Conservation (phyloP, 2,329 filamentous ascomycete species). For the Aspergillus tanneri region DNA sequence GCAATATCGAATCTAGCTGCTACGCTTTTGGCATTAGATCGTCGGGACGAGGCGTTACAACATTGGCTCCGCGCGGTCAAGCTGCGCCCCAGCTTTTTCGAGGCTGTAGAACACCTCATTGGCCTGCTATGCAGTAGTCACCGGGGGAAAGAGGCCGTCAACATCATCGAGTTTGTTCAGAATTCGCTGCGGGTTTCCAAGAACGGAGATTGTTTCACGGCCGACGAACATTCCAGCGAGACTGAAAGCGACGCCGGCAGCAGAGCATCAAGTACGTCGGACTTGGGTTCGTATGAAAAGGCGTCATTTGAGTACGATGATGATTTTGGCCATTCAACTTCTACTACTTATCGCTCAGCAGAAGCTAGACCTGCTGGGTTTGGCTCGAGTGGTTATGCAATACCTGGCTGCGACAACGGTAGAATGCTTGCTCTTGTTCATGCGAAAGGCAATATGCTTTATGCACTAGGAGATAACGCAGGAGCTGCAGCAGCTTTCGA, state of each 20-base stretch:
- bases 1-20: slow-evolving; percentile 91
- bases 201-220: slow-evolving; percentile 49
- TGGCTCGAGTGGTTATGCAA: slow-evolving; percentile 77
- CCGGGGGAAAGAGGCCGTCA: slow-evolving; percentile 78
- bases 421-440: slow-evolving; percentile 91
- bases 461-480: slow-evolving; percentile 78
- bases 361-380: slow-evolving; percentile 53
- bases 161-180: slow-evolving; percentile 84
- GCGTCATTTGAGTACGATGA: slow-evolving; percentile 58
- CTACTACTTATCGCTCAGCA: slow-evolving; percentile 26
- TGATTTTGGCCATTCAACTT: slow-evolving; percentile 33
- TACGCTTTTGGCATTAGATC: slow-evolving; percentile 78
- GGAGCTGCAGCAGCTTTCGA: slow-evolving; percentile 87
- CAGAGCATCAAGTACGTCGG: slow-evolving; percentile 53
- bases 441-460: slow-evolving; percentile 98
- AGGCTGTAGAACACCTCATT: slow-evolving; percentile 92
- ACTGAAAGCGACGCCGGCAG: slow-evolving; percentile 58
- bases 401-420: slow-evolving; percentile 84
- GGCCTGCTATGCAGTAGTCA: slow-evolving; percentile 80
- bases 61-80: slow-evolving; percentile 85
- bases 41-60: slow-evolving; percentile 77
- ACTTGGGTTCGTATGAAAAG: slow-evolving; percentile 54
- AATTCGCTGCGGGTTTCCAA: slow-evolving; percentile 60
- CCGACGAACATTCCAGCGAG: slow-evolving; percentile 58
- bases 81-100: slow-evolving; percentile 81